Conservation (phyloP, 208 protist genomes). For the Leishmania turanica region DNA sequence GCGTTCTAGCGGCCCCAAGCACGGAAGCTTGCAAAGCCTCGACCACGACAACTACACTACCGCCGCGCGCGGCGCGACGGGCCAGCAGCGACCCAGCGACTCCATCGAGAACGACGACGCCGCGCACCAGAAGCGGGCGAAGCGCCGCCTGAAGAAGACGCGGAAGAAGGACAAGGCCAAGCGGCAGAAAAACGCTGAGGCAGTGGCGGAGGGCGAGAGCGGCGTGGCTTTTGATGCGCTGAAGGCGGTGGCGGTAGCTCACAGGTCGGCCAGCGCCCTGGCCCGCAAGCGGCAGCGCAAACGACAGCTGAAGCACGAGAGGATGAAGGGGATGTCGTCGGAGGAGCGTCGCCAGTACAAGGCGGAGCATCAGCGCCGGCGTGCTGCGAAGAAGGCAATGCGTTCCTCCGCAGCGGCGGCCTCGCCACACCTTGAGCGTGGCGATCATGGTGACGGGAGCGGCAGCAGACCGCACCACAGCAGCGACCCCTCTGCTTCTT, state of each 20-base stretch:
- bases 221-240: not conserved
- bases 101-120: conserved; percentile 25
- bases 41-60: conserved; percentile 7
- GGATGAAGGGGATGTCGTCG: conserved; percentile 26
- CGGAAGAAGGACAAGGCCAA: conserved; percentile 9
- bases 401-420: not conserved
- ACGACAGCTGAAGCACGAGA: conserved; percentile 26
- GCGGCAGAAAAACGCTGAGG: not conserved
- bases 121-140: conserved; percentile 28
- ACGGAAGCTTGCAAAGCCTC: conserved; percentile 6
- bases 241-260: not conserved
- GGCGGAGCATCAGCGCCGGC: conserved; percentile 25
- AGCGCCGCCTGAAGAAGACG: conserved; percentile 36
- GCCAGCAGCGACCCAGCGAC: conserved; percentile 19
- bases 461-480: not conserved
- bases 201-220: not conserved
- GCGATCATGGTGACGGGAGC: not conserved
- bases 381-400: conserved; percentile 29
- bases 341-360: conserved; percentile 30
- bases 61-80: conserved; percentile 15
- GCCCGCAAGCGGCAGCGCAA: conserved; percentile 30
- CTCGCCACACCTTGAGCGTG: not conserved
- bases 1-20: not conserved
- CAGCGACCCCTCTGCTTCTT: not conserved
- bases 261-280: conserved; percentile 29